Percentiles rank a stretch among this genome's conserved stretches.
phyloP scores from a whole-genome alignment of 2,329 filamentous ascomycete genomes.

The Simplicillium aogashimaense region DNA sequence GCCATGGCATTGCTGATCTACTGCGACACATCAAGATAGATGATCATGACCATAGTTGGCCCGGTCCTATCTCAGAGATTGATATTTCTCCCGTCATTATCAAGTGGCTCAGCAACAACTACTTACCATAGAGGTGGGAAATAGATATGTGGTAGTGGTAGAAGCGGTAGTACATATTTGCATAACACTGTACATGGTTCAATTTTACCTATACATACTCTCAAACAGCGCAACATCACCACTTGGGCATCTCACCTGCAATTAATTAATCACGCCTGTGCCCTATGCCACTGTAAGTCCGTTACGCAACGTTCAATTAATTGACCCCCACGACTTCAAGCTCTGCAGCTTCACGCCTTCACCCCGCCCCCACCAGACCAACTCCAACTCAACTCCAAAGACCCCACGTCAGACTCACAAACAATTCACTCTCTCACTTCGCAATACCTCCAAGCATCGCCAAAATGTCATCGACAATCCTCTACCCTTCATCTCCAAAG shows the following conservation, averaged over 20 bases:
- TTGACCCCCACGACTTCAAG: no score
- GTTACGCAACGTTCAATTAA: no score
- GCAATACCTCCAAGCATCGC: not conserved
- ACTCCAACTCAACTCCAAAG: no score
- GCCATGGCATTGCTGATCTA: not conserved
- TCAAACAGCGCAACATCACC: no score
- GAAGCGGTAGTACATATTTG: no score
- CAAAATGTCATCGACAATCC: slow-evolving; percentile 11
- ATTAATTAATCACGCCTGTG: no score
- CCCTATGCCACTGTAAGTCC: no score
- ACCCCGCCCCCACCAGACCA: no score
- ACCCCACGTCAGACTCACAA: not conserved
- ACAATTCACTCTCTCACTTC: not conserved
- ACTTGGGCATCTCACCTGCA: no score
- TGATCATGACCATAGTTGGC: not conserved
- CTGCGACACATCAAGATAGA: not conserved
- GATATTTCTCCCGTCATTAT: not conserved
- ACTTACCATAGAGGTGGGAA: not conserved
- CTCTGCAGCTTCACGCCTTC: no score
- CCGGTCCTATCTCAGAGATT: not conserved
- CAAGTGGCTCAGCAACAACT: not conserved
- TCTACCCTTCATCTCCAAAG: slow-evolving; percentile 14
- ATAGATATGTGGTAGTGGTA: not conserved
- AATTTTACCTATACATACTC: no score
- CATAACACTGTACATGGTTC: no score